Evolutionary conservation across 176 grass and related monocot genomes (phyloP).

Genomic region (Oryza punctata): DNA sequence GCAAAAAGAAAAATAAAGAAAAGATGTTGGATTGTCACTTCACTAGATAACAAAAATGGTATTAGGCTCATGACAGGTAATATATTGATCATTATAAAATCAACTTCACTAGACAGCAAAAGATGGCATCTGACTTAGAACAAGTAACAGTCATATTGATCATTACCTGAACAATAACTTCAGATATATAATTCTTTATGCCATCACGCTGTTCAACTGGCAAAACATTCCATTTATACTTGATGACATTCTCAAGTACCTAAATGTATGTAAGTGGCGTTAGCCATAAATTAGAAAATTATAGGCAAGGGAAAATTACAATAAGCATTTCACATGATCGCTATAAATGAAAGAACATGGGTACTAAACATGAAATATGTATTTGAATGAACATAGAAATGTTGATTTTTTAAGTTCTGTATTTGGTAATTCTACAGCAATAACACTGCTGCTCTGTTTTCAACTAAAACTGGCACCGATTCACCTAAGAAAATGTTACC

Average conservation of each 20-base stretch:
- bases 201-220: conserved; percentile 72
- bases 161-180: conserved; percentile 68
- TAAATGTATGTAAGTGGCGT: too few relatives aligned
- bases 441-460: neutral
- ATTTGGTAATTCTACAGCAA: neutral
- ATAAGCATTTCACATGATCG: neutral
- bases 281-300: conserved; percentile 8
- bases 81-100: neutral
- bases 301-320: neutral
- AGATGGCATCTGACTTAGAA: neutral
- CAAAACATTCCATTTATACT: conserved; percentile 75
- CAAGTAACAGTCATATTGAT: neutral
- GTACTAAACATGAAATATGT: neutral
- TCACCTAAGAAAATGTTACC: too few relatives aligned
- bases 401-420: neutral
- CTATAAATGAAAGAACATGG: neutral
- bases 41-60: too few relatives aligned
- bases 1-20: neutral
- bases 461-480: neutral
- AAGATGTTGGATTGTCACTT: conserved; percentile 1
- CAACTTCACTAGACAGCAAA: neutral
- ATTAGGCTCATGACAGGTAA: too few relatives aligned
- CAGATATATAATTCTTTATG: conserved; percentile 85
- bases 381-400: neutral
- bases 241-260: conserved; percentile 83